These are phyloP conservation scores for Brettanomyces naardenensis DNA, from an alignment of 805 yeast genomes.

Conservation along the genomic window DNA sequence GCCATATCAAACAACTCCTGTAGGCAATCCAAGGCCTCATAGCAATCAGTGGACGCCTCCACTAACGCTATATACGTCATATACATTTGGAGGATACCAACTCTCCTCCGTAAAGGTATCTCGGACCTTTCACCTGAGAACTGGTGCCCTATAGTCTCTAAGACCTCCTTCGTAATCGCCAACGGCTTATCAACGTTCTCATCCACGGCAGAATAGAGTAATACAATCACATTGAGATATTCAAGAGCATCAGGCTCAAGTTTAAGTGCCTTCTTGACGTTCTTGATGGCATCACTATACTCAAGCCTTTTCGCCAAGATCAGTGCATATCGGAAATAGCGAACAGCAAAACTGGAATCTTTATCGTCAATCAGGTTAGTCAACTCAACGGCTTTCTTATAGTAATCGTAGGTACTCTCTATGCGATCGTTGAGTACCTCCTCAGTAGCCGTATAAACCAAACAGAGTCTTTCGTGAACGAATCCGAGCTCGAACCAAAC, in stretches of 20 bases:
- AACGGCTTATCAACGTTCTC: constrained; percentile 26
- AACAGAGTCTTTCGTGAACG: constrained; percentile 14
- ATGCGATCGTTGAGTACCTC: constrained; percentile 9
- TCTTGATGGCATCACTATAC: constrained; percentile 34
- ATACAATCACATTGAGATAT: constrained; percentile 60
- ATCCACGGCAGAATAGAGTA: constrained; percentile 57
- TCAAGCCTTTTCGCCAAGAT: constrained; percentile 37
- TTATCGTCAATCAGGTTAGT: constrained; percentile 9
- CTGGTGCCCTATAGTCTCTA: constrained; percentile 29
- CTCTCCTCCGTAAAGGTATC: constrained; percentile 20
- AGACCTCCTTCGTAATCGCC: constrained; percentile 47
- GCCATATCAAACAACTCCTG: constrained; percentile 58
- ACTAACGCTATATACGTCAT: constrained; percentile 67
- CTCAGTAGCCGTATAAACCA: constrained; percentile 7
- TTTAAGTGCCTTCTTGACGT: constrained; percentile 40
- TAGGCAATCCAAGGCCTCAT: constrained; percentile 54
- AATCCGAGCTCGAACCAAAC: constrained; percentile 19
- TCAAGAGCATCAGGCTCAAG: constrained; percentile 47
- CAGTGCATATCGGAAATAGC: constrained; percentile 39
- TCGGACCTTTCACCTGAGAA: constrained; percentile 36
- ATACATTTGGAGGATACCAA: constrained; percentile 58
- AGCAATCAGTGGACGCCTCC: constrained; percentile 51
- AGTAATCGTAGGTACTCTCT: constrained; percentile 4
- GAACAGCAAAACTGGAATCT: constrained; percentile 13
- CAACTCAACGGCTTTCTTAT: constrained; percentile 9